Evolutionary conservation across 1,284 basidiomycete genomes (phyloP).

Genomic region (Moesziomyces sp.): DNA sequence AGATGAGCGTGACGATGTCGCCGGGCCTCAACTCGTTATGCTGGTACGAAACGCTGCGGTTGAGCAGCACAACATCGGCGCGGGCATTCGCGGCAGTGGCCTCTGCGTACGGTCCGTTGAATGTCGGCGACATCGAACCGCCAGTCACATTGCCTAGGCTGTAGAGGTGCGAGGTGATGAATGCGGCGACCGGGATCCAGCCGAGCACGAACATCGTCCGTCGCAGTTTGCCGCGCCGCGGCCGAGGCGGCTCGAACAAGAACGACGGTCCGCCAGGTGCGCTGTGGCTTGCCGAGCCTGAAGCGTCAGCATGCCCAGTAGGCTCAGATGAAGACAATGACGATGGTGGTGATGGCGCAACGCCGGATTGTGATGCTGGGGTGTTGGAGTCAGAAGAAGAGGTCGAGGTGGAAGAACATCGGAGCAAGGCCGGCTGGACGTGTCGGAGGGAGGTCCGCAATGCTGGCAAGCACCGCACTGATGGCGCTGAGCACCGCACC

Average conservation of each 20-base stretch:
- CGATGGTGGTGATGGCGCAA: too few relatives aligned
- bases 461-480: too few relatives aligned
- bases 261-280: too few relatives aligned
- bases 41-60: slow-evolving; percentile 68
- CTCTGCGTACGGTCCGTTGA: slow-evolving; percentile 27
- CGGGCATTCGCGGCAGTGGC: slow-evolving; percentile 68
- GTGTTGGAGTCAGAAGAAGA: neutral
- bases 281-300: too few relatives aligned
- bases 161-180: slow-evolving; percentile 70
- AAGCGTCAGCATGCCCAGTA: too few relatives aligned
- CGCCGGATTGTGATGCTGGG: too few relatives aligned
- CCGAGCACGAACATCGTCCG: slow-evolving; percentile 57
- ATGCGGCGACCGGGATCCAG: slow-evolving; percentile 71
- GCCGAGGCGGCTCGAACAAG: too few relatives aligned
- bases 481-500: neutral
- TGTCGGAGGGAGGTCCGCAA: neutral
- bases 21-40: slow-evolving; percentile 68
- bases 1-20: slow-evolving; percentile 72
- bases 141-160: slow-evolving; percentile 70
- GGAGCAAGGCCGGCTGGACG: neutral
- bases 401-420: slow-evolving; percentile 3
- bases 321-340: neutral
- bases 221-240: slow-evolving; percentile 5
- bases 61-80: slow-evolving; percentile 72
- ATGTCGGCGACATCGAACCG: slow-evolving; percentile 61